Conservation (phyloP, 345 rosid species). For the Eucalyptus marginata region DNA sequence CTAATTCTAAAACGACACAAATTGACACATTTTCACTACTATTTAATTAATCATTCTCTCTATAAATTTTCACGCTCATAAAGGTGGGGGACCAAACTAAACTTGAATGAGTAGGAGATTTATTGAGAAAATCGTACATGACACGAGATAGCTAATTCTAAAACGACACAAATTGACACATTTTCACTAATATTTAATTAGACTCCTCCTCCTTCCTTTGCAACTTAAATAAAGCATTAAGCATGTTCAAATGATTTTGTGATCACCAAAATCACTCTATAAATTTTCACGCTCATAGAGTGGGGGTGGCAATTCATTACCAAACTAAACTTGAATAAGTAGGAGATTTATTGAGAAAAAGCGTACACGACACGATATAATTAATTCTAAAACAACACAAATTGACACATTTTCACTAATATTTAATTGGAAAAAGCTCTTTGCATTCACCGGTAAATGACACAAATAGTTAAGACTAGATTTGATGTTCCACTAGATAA, state of each 20-base stretch:
- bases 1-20: too few species aligned
- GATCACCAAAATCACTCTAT: background rate
- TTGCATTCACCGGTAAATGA: background rate
- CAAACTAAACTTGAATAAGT: background rate
- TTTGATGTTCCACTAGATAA: background rate
- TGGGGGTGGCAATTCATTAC: background rate
- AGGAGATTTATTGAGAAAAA: background rate
- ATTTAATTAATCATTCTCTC: too few species aligned
- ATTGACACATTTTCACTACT: too few species aligned
- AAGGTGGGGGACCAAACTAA: too few species aligned
- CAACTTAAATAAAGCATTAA: too few species aligned
- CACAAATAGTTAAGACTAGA: background rate
- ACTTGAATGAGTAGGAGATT: too few species aligned
- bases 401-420: background rate
- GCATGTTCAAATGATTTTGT: background rate
- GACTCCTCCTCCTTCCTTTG: too few species aligned
- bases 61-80: too few species aligned
- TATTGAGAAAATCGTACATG: too few species aligned
- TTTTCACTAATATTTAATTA: too few species aligned
- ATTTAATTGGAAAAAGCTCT: background rate
- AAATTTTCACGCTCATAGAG: background rate
- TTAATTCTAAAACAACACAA: background rate
- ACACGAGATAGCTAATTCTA: too few species aligned
- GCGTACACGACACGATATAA: background rate
- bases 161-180: too few species aligned